A percentile compares a stretch with the other conserved stretches of the same genome.
These are phyloP conservation scores for Geranomyces variabilis DNA, from an alignment of 192 early-diverging fungal species.

Conservation along the genomic window DNA sequence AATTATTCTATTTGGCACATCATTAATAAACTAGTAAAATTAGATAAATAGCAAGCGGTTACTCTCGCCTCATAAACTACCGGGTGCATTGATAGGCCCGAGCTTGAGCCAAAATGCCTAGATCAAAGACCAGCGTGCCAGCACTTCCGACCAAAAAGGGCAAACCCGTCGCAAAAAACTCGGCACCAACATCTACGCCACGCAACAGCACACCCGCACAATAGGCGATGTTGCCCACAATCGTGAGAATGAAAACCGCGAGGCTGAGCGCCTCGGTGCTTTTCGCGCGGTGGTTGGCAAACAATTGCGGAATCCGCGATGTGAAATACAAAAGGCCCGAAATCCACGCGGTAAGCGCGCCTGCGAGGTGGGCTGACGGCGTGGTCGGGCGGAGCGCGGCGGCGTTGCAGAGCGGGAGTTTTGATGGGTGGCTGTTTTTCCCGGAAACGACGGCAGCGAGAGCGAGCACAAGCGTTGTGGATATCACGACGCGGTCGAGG, in stretches of 20 bases:
- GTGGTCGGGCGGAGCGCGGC: background rate
- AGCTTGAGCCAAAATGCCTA: conserved; percentile 42
- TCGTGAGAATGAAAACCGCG: conserved; percentile 41
- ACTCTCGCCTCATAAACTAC: no score
- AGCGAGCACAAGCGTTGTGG: background rate
- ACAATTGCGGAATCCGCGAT: conserved; percentile 49
- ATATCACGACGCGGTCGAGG: conserved; percentile 9
- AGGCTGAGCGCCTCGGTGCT: conserved; percentile 47
- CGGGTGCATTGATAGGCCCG: conserved; percentile 25
- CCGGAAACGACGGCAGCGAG: background rate
- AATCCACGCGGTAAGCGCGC: conserved; percentile 43
- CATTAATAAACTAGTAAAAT: no score
- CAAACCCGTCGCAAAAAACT: conserved; percentile 35
- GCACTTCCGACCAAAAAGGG: conserved; percentile 49
- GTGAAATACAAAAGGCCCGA: conserved; percentile 45
- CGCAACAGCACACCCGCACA: conserved; percentile 41
- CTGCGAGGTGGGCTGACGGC: conserved; percentile 17
- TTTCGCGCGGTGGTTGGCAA: conserved; percentile 37
- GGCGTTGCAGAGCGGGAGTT: conserved; percentile 13
- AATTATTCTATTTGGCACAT: no score
- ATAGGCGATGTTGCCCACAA: conserved; percentile 51
- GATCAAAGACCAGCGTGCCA: conserved; percentile 44
- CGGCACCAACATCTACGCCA: conserved; percentile 19
- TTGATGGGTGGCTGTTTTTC: background rate
- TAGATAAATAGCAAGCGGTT: no score